A percentile compares a stretch with the other conserved stretches of the same genome.
Conservation (phyloP, 306 rosid genomes). For the Elaeagnus macrophylla region DNA sequence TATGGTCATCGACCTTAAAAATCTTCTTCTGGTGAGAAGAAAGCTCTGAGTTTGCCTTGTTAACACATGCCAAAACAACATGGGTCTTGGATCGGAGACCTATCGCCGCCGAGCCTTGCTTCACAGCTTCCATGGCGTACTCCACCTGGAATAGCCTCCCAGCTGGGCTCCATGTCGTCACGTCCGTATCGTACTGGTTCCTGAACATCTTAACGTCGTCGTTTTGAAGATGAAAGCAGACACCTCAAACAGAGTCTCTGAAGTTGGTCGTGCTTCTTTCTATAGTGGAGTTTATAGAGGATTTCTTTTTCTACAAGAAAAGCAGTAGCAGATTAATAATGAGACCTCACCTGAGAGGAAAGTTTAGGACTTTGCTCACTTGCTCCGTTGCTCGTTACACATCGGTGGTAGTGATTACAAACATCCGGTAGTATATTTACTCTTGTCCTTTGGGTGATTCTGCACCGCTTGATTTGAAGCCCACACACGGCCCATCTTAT, state of each 20-base stretch:
- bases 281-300: not conserved
- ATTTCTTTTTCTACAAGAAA: slow-evolving; percentile 34
- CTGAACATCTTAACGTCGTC: slow-evolving; percentile 52
- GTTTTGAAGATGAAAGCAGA: not conserved
- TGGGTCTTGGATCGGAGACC: slow-evolving; percentile 94
- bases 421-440: not conserved
- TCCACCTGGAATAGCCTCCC: slow-evolving; percentile 93
- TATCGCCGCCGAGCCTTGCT: slow-evolving; percentile 94
- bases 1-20: slow-evolving; percentile 93
- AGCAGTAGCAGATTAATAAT: not conserved
- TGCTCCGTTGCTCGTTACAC: too few species aligned
- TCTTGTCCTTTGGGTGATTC: not conserved
- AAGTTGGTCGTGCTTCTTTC: not conserved
- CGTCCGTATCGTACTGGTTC: slow-evolving; percentile 87
- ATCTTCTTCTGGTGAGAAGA: slow-evolving; percentile 99
- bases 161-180: slow-evolving; percentile 92
- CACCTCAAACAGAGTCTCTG: too few species aligned
- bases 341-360: not conserved
- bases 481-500: too few species aligned
- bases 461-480: not conserved
- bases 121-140: slow-evolving; percentile 97
- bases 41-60: slow-evolving; percentile 85
- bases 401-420: not conserved
- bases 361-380: not conserved
- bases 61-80: slow-evolving; percentile 82